phyloP scores from a whole-genome alignment of 192 early-diverging fungal genomes.

The Allomyces javanicus region DNA sequence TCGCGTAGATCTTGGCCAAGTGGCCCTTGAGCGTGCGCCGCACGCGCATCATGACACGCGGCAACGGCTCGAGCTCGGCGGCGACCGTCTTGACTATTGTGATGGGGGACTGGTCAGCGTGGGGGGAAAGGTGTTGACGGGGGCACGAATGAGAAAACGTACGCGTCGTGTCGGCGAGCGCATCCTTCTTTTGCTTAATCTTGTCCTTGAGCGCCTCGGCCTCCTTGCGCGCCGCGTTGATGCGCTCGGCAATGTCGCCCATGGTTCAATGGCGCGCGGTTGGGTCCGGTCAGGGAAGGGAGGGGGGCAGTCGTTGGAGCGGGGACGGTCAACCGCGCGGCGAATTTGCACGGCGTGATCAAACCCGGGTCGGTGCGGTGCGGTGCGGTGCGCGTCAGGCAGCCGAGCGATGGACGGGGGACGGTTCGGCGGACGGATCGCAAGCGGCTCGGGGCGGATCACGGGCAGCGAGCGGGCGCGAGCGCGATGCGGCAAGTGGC shows the following conservation, averaged over 20 bases:
- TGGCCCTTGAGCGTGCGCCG: constrained; percentile 94
- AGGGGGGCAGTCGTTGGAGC: neutral
- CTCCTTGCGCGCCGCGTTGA: constrained; percentile 74
- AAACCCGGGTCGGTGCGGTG: no score
- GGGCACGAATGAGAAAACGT: constrained; percentile 16
- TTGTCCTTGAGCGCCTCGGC: constrained; percentile 90
- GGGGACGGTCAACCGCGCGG: no score
- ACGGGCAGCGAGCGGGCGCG: no score
- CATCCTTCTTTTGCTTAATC: constrained; percentile 83
- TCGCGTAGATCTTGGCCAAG: constrained; percentile 96
- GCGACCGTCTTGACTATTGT: constrained; percentile 64
- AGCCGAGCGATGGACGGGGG: no score
- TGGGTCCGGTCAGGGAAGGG: neutral
- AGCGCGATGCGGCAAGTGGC: no score
- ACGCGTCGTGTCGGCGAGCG: constrained; percentile 89
- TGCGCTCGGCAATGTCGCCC: constrained; percentile 76
- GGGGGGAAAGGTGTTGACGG: neutral
- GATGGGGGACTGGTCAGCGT: neutral
- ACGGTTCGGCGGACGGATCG: no score
- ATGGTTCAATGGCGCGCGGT: constrained; percentile 11
- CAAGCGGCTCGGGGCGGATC: no score
- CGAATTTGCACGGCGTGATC: no score
- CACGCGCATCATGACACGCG: constrained; percentile 83
- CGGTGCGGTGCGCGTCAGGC: no score
- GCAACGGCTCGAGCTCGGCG: constrained; percentile 65